phyloP scores from a whole-genome alignment of 2,329 filamentous ascomycete genomes.

The Hymenoscyphus albidus region DNA sequence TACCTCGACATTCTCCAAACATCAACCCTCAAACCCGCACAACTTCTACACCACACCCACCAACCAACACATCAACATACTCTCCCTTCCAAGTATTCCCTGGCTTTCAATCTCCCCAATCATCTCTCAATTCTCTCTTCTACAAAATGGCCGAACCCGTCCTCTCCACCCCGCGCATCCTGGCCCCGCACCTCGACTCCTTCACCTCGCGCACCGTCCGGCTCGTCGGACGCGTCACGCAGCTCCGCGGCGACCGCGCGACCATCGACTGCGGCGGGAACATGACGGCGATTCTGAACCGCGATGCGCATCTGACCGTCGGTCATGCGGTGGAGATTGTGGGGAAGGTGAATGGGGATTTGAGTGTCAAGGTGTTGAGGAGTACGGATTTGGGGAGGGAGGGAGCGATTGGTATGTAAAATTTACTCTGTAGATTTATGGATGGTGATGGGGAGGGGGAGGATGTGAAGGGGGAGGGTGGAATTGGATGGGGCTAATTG shows the following conservation, averaged over 20 bases:
- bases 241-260: slow-evolving; percentile 76
- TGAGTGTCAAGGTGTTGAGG: slow-evolving; percentile 66
- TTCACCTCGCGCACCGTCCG: slow-evolving; percentile 76
- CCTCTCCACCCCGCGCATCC: slow-evolving; percentile 74
- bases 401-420: slow-evolving; percentile 53
- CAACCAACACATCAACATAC: no score
- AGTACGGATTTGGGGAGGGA: slow-evolving; percentile 64
- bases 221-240: slow-evolving; percentile 77
- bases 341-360: slow-evolving; percentile 72
- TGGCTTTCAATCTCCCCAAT: no score
- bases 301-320: slow-evolving; percentile 65
- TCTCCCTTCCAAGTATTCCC: no score
- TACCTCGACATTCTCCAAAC: no score
- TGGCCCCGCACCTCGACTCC: slow-evolving; percentile 70
- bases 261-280: slow-evolving; percentile 76
- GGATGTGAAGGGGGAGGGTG: not conserved
- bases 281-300: slow-evolving; percentile 69
- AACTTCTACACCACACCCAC: no score
- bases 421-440: not conserved
- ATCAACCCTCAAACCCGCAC: no score
- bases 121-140: not conserved
- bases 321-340: slow-evolving; percentile 73
- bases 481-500: not conserved
- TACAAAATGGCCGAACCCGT: slow-evolving; percentile 59
- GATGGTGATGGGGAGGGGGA: slow-evolving; percentile 5